Base-by-base conservation (phyloP, 2,329 filamentous ascomycete species). In the Knufia petricola region DNA sequence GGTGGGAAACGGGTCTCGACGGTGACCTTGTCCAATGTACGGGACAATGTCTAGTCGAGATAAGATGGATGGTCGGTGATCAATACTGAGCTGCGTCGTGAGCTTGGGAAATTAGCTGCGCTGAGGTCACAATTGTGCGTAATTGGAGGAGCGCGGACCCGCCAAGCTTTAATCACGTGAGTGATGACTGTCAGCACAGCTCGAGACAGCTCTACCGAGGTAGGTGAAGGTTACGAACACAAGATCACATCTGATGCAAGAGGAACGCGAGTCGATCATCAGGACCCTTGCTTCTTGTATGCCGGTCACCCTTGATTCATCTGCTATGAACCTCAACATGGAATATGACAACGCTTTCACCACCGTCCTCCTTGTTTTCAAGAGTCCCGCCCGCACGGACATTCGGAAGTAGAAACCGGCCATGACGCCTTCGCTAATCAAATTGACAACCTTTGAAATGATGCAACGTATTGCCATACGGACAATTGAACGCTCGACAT, bases 1-100 rank as follows among this genome's bases (percentile, higher is more conserved):
- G 39, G 46, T 31, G 41, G 51, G 46, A n/a, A 26, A n/a, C n/a
- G n/a, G 21, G 12, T 42, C 56, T 53, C 56, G 56, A 58, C 50
- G 52, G 46, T 48, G 55, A 58, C 56, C 54, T 50, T 34, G 52
- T 55, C 56, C 55, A 46, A 50, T 36, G 44, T 39, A 23, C 38
- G 51, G 55, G 56, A 55, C 55, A 45, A 37, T 55, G 55, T 56
- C 52, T 28, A 51, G 54, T 52, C 55, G 55, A 58, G 52, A 48
- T 49, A 46, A 13, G 30, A 20, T n/a, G 36, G 20, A 39, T 28
- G 26, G 12, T 28, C 26, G 26, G 26, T 28, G 12, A 6, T 38
- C 20, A 23, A 28, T 38, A 7, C 17, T 37, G 3, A 15, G 44
- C 44, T 47, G 44, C 21, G 32, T 44, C n/a, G 26, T 44, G 32